Evolutionary conservation across 2,329 filamentous ascomycete species (phyloP).

Genomic region (Xylariaceae sp.): DNA sequence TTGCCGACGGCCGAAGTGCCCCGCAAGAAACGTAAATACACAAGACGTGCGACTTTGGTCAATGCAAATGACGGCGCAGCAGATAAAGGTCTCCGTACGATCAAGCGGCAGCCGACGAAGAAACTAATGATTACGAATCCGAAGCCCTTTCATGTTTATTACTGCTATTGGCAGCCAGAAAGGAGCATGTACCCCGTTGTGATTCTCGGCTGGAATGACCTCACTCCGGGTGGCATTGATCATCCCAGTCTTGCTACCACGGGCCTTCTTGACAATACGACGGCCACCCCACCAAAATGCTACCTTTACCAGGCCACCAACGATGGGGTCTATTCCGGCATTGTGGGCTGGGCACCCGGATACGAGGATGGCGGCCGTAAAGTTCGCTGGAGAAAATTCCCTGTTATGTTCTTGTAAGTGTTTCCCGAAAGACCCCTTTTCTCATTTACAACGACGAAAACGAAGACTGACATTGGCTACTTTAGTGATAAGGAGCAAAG

Average conservation of each 20-base stretch:
- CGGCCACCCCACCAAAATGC: slow-evolving; percentile 29
- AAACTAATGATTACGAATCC: slow-evolving; percentile 21
- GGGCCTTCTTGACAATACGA: slow-evolving; percentile 27
- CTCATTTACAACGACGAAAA: not conserved
- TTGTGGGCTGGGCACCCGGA: slow-evolving; percentile 35
- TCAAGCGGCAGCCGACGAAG: not conserved
- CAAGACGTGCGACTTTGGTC: not conserved
- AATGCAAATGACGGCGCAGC: no score
- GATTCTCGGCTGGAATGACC: slow-evolving; percentile 35
- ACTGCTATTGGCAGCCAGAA: slow-evolving; percentile 29
- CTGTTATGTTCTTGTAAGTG: slow-evolving; percentile 35
- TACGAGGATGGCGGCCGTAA: slow-evolving; percentile 34
- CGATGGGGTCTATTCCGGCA: slow-evolving; percentile 16
- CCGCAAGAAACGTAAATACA: no score
- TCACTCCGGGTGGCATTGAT: slow-evolving; percentile 28
- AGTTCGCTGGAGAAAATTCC: slow-evolving; percentile 35
- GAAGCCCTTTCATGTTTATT: slow-evolving; percentile 33
- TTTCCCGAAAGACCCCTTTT: not conserved
- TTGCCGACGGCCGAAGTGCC: not conserved
- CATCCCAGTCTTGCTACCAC: slow-evolving; percentile 28
- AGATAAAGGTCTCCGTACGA: not conserved
- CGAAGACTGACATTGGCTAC: not conserved
- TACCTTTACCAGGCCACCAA: slow-evolving; percentile 29
- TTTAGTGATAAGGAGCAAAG: slow-evolving; percentile 26
- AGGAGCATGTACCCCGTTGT: slow-evolving; percentile 33